phyloP scores from a whole-genome alignment of 495 filamentous ascomycete genomes.

The Hypoxylon perforatum region DNA sequence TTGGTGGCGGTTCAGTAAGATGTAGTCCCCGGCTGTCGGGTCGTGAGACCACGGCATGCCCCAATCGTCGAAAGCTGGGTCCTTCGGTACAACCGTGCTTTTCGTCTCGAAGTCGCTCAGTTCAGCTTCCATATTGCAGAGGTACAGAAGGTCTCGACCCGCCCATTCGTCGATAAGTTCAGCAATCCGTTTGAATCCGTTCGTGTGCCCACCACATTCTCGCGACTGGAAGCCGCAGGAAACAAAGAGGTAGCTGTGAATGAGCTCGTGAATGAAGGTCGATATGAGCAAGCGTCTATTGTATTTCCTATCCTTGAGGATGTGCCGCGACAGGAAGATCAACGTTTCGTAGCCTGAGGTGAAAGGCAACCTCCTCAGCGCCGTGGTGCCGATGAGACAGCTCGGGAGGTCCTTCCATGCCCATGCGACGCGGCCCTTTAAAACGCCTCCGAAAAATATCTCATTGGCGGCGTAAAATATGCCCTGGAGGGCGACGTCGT shows the following conservation, averaged over 20 bases:
- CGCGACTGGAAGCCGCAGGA: slow-evolving; percentile 62
- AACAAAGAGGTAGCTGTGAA: slow-evolving; percentile 69
- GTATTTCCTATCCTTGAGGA: slow-evolving; percentile 58
- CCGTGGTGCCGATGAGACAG: slow-evolving; percentile 65
- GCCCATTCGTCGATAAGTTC: slow-evolving; percentile 64
- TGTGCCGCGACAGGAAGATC: slow-evolving; percentile 63
- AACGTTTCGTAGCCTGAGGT: slow-evolving; percentile 63
- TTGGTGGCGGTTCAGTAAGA: slow-evolving; percentile 33
- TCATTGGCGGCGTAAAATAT: slow-evolving; percentile 64
- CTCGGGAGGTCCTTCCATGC: slow-evolving; percentile 57
- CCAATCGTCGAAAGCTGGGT: slow-evolving; percentile 28
- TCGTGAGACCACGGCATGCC: slow-evolving; percentile 30
- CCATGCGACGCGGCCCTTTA: slow-evolving; percentile 63
- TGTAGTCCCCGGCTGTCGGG: slow-evolving; percentile 25
- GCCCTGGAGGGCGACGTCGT: slow-evolving; percentile 59
- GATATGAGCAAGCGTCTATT: slow-evolving; percentile 64
- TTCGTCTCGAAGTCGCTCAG: slow-evolving; percentile 55
- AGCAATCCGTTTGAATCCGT: slow-evolving; percentile 62
- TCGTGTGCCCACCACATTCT: slow-evolving; percentile 62
- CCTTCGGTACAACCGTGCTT: slow-evolving; percentile 19
- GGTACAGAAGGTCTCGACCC: slow-evolving; percentile 57
- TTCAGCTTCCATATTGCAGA: slow-evolving; percentile 65
- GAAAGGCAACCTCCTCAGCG: slow-evolving; percentile 53
- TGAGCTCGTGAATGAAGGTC: slow-evolving; percentile 67
- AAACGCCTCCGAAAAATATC: slow-evolving; percentile 63